Evolutionary conservation across 1,139 yeast species (phyloP), one percentile per base, ranked within the genome.

Genomic region (Geotrichum carabidarum): DNA sequence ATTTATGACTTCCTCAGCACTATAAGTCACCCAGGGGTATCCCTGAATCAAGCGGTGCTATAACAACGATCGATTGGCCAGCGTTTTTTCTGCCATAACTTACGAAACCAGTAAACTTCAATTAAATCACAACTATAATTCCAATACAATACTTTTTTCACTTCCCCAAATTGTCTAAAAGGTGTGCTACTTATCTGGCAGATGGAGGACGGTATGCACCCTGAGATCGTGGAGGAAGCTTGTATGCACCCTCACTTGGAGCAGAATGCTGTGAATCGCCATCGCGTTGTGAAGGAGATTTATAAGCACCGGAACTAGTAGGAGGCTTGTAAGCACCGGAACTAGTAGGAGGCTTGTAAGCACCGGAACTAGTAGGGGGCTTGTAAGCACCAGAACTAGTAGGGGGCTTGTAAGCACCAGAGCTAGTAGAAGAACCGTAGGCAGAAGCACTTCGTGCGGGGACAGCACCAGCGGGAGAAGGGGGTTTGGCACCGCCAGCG

Each of bases 391-490:
- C 50, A 36, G 48, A 35, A 37, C 34, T 32, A 27, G 42, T 44
- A 11, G 51, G 31, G 15, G 52, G 52, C 27, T 47, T 8, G 31
- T 44, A 44, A 14, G 50, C 57, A 38, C 48, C 50, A 36, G 51
- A 45, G 27, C 49, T 35, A 35, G 48, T 38, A 35, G 48, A 30
- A 35, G 53, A 52, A 37, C 40, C 44, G 34, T 45, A 50, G n/a
- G 52, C 50, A 46, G 50, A 50, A 12, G 56, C 30, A 8, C 50
- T 45, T 22, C 51, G 37, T 14, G 42, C 36, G 9, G 54, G 51
- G 32, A 22, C 34, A 18, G 43, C 44, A 15, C 27, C 17, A 17
- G 37, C n/a, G 17, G 45, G 30, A 44, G 49, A 11, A 43, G 53
- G 42, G 17, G 40, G 40, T 34, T 22, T 8, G 6, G 44, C 34